These are phyloP conservation scores for Blastobotrys americana DNA, from an alignment of 805 yeast genomes.

Conservation along the genomic window DNA sequence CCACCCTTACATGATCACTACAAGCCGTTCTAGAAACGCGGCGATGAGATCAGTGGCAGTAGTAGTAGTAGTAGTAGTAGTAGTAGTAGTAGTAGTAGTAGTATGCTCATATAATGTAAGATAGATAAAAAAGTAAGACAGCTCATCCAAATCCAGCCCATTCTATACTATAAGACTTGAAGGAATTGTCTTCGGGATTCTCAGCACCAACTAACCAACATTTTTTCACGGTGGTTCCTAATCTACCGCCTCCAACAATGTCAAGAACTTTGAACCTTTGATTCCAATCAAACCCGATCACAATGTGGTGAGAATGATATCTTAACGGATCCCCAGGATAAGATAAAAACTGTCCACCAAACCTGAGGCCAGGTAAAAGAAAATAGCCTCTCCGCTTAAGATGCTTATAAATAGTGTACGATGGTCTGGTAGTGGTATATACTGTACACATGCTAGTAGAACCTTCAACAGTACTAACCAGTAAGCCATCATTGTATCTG, in stretches of 20 bases:
- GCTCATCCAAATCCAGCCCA: constrained; percentile 92
- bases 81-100: no score
- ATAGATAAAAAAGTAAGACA: no score
- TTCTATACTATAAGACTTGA: constrained; percentile 62
- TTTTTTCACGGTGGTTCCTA: constrained; percentile 90
- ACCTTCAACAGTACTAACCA: neutral
- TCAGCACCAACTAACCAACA: constrained; percentile 51
- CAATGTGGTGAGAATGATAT: constrained; percentile 80
- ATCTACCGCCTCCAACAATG: constrained; percentile 76
- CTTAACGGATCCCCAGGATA: constrained; percentile 94
- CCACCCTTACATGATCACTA: no score
- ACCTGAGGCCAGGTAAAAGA: constrained; percentile 78
- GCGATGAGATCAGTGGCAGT: no score
- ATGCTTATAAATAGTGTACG: constrained; percentile 35
- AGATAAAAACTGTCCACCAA: constrained; percentile 83
- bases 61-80: no score
- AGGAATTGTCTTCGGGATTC: constrained; percentile 21
- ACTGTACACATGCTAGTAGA: neutral
- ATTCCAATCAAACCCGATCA: constrained; percentile 43
- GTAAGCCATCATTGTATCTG: constrained; percentile 5
- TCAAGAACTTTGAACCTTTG: constrained; percentile 50
- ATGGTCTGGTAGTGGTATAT: constrained; percentile 9
- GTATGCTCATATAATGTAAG: no score
- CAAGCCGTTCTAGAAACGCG: no score
- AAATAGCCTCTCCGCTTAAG: constrained; percentile 43